Percentiles rank a stretch among this genome's conserved stretches.
Conservation (phyloP, 1,284 basidiomycete genomes). For the Rhodotorula sp. region DNA sequence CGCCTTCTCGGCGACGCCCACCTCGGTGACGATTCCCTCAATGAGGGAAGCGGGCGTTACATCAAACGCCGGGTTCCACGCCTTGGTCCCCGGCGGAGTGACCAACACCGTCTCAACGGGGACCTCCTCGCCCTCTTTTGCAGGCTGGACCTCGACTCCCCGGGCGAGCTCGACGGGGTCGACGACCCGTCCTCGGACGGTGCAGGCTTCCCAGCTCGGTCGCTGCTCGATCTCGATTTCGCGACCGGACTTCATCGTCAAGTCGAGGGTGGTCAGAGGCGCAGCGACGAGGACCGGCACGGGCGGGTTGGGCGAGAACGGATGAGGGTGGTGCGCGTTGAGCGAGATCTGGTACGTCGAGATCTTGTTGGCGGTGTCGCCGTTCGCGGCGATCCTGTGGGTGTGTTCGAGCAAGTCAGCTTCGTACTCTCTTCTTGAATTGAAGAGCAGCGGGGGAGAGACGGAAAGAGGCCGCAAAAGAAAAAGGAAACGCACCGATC, state of each 20-base stretch:
- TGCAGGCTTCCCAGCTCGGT: constrained; percentile 76
- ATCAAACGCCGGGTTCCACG: constrained; percentile 91
- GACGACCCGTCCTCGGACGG: constrained; percentile 64
- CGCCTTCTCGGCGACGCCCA: constrained; percentile 42
- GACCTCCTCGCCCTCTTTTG: constrained; percentile 57
- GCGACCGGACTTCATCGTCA: constrained; percentile 69
- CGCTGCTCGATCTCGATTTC: constrained; percentile 88
- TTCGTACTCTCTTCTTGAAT: too few species aligned
- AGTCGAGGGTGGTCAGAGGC: constrained; percentile 82
- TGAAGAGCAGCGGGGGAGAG: too few species aligned
- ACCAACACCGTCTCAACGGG: constrained; percentile 72
- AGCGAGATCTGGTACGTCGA: constrained; percentile 45
- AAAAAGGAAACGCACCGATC: constrained; percentile 26
- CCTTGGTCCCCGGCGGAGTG: constrained; percentile 57
- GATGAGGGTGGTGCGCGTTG: constrained; percentile 38
- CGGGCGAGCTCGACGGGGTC: constrained; percentile 51
- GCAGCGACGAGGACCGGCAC: constrained; percentile 88
- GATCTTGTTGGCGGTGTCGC: constrained; percentile 91
- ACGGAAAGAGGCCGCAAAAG: not conserved
- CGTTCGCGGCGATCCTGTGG: constrained; percentile 80
- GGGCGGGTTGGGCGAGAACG: constrained; percentile 57
- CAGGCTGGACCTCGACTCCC: constrained; percentile 53
- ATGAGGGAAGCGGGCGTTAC: constrained; percentile 78
- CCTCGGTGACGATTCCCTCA: constrained; percentile 47
- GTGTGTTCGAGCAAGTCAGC: constrained; percentile 43